Evolutionary conservation across 768 basidiomycete genomes (phyloP), one percentile per base, ranked within the genome.

Genomic region (Suillus sp.): DNA sequence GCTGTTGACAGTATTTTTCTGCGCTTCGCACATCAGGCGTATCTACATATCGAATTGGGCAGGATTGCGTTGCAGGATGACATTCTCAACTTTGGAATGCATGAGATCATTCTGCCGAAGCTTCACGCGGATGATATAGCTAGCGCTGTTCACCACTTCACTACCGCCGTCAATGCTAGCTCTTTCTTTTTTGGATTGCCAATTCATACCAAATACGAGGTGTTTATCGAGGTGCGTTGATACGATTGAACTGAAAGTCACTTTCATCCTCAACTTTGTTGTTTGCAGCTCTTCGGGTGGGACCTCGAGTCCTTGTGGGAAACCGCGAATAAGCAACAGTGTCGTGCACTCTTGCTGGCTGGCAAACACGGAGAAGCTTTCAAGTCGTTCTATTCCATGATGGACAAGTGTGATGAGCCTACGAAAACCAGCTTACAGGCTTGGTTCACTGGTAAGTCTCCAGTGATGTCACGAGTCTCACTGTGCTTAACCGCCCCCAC

Each of bases 201-300:
- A 20, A 51, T 51, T 51, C 50, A 51, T 51, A 30, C 27, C 18
- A 20, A 30, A 30, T 51, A 51, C 50, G 48, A 30, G 48, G 48
- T 27, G 30, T 51, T 51, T 30, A 30, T 20, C 4, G 50, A 30
- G 50, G 50, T 51, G 18, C 27, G 50, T 51, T 27, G 25, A 48
- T 27, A 18, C 4, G 16, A 30, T 51, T 18, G 20, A 20, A 30
- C 16, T 20, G 18, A 30, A 30, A 30, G 20, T 18, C 50, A 18
- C 27, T 30, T 30, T 18, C 27, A 20, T 51, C 16, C 9, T 30
- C 50, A 30, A 20, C 27, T 10, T 4, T 9, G 27, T 51, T 30
- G 25, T 30, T 27, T 51, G 50, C 50, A 51, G 50, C 50, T 51
- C 27, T 51, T 51, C 27, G 50, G 50, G 18, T 51, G 50, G 50